These are phyloP conservation scores for Candida glucosophila DNA, from an alignment of 1,139 yeast species.

Conservation along the genomic window DNA sequence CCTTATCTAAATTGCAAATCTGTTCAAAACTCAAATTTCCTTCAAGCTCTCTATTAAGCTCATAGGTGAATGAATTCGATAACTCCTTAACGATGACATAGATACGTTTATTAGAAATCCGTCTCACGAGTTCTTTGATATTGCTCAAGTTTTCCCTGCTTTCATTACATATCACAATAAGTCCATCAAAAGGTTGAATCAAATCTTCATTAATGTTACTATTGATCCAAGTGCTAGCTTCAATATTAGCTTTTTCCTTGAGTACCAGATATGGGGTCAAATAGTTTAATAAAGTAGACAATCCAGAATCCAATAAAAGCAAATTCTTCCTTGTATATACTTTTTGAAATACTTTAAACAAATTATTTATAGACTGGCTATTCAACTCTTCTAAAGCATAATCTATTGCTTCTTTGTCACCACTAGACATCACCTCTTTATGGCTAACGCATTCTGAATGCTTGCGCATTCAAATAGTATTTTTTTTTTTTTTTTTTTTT, in stretches of 20 bases:
- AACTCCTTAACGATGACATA: conserved; percentile 25
- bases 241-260: conserved; percentile 49
- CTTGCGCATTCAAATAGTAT: background rate
- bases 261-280: conserved; percentile 53
- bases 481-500: background rate
- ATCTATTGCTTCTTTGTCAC: conserved; percentile 1
- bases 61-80: conserved; percentile 18
- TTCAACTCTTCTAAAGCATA: conserved; percentile 8
- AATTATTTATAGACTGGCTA: conserved; percentile 12
- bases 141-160: conserved; percentile 11
- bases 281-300: conserved; percentile 50
- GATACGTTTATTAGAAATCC: conserved; percentile 10
- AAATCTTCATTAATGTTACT: conserved; percentile 12
- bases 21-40: conserved; percentile 15
- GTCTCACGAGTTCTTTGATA: conserved; percentile 5
- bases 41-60: conserved; percentile 16
- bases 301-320: conserved; percentile 46
- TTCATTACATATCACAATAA: conserved; percentile 26
- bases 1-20: conserved; percentile 6
- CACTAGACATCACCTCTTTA: conserved; percentile 2
- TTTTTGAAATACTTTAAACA: conserved; percentile 16
- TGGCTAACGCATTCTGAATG: background rate
- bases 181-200: conserved; percentile 16
- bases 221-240: conserved; percentile 52
- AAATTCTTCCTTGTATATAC: conserved; percentile 28